Evolutionary conservation across 495 filamentous ascomycete species (phyloP).

Genomic region (Tricharina praecox): DNA sequence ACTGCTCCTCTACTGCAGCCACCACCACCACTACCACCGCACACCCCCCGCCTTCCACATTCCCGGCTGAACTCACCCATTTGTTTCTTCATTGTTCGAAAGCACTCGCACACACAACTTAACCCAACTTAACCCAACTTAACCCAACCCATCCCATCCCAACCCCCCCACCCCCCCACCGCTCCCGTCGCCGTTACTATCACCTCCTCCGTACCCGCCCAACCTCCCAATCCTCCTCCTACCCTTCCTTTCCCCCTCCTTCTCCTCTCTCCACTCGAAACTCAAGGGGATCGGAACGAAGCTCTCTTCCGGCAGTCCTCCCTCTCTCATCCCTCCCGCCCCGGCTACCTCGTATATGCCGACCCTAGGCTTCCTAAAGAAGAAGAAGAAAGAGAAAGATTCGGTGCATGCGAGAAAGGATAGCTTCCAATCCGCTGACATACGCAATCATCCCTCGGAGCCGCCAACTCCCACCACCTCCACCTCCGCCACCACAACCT

Average conservation of each 20-base stretch:
- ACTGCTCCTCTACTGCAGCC: too few species aligned
- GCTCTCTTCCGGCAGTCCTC: conserved; percentile 23
- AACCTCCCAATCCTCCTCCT: too few species aligned
- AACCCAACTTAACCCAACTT: too few species aligned
- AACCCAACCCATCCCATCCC: too few species aligned
- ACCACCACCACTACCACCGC: too few species aligned
- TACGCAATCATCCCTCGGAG: conserved; percentile 19
- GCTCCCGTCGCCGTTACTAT: too few species aligned
- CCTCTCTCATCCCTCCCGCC: conserved; percentile 5
- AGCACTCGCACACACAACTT: background rate
- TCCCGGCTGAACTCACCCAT: conserved; percentile 6
- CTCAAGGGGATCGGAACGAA: conserved; percentile 27
- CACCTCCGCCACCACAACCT: conserved; percentile 40
- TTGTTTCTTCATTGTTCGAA: conserved; percentile 1
- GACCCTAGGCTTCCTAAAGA: conserved; percentile 76
- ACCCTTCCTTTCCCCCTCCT: too few species aligned
- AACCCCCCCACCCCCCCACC: too few species aligned
- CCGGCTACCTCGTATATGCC: conserved; percentile 47
- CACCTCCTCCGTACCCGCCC: too few species aligned
- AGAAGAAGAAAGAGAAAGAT: conserved; percentile 76
- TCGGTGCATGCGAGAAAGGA: conserved; percentile 25
- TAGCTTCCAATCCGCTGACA: conserved; percentile 25
- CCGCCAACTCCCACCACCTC: conserved; percentile 33
- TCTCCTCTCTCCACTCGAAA: conserved; percentile 19
- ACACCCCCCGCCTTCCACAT: conserved; percentile 5